Evolutionary conservation across 2,329 filamentous ascomycete species (phyloP).

Genomic region (Trichoderma cornu-damae): DNA sequence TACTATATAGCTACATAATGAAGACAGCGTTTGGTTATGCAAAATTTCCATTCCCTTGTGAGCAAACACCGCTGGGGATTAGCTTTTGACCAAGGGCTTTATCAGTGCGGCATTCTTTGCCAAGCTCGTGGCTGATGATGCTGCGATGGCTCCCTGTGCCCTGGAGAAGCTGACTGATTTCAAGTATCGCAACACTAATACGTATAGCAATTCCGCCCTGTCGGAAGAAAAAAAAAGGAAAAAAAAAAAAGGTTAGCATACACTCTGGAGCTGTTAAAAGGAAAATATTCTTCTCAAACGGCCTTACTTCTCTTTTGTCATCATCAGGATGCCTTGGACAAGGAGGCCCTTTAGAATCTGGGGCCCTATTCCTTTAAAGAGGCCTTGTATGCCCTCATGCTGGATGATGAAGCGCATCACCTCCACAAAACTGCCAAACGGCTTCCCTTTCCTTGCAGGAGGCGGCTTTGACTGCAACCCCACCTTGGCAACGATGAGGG

Average conservation of each 20-base stretch:
- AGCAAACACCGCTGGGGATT: background rate
- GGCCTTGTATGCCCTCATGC: slow-evolving; percentile 73
- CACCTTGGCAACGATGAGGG: slow-evolving; percentile 95
- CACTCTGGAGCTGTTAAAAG: background rate
- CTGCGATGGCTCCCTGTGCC: slow-evolving; percentile 58
- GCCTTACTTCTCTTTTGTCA: slow-evolving; percentile 88
- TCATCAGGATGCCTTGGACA: slow-evolving; percentile 96
- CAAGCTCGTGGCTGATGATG: slow-evolving; percentile 41
- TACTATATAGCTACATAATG: background rate
- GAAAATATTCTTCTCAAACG: background rate
- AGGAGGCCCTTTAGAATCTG: slow-evolving; percentile 89
- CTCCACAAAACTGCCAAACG: slow-evolving; percentile 88
- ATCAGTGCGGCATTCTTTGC: slow-evolving; percentile 42
- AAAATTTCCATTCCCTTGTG: background rate
- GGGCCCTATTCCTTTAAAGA: slow-evolving; percentile 95
- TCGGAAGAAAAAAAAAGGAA: too few species aligned
- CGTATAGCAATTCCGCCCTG: slow-evolving; percentile 82
- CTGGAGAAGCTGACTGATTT: slow-evolving; percentile 64
- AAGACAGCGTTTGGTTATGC: background rate
- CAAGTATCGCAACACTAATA: slow-evolving; percentile 79
- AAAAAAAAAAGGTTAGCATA: slow-evolving; percentile 22
- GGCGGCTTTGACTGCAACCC: slow-evolving; percentile 92
- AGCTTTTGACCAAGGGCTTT: slow-evolving; percentile 26
- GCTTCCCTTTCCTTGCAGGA: slow-evolving; percentile 75
- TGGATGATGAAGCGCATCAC: slow-evolving; percentile 93